Percentiles rank a stretch among this genome's conserved stretches.
Conservation (phyloP, 345 rosid species). For the Populus davidiana region DNA sequence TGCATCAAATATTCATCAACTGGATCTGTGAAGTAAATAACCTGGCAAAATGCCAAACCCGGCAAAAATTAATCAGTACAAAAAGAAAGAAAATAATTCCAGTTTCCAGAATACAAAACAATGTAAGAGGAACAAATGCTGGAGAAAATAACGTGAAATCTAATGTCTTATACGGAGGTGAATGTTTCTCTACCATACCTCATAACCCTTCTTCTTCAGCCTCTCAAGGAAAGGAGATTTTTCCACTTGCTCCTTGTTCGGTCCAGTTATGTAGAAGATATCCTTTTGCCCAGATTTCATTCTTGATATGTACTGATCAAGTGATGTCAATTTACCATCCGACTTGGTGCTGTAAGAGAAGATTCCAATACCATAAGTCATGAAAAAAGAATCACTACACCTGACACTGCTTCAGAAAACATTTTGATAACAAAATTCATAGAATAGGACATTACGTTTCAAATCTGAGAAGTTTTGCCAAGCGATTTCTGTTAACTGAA, state of each 20-base stretch:
- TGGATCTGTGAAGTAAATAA: constrained; percentile 94
- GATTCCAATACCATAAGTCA: not conserved
- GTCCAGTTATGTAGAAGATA: constrained; percentile 91
- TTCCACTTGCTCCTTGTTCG: constrained; percentile 86
- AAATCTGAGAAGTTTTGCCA: constrained; percentile 88
- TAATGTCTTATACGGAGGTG: not conserved
- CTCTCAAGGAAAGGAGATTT: constrained; percentile 95
- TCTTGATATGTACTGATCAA: constrained; percentile 94
- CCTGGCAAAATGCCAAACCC: constrained; percentile 41
- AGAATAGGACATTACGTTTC: constrained; percentile 53
- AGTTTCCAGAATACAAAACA: not conserved
- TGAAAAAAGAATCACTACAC: not conserved
- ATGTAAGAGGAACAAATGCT: not conserved
- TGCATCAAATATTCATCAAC: constrained; percentile 98
- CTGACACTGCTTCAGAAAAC: not conserved
- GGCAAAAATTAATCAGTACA: not conserved
- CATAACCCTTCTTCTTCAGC: constrained; percentile 88
- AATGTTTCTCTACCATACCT: constrained; percentile 38
- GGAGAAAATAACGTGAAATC: not conserved
- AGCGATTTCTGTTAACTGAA: constrained; percentile 86
- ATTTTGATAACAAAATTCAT: not conserved
- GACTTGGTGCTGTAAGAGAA: constrained; percentile 69
- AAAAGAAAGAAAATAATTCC: not conserved
- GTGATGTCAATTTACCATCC: constrained; percentile 86
- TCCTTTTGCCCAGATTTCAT: constrained; percentile 87